Percentiles rank a stretch among this genome's conserved stretches.
These are phyloP conservation scores for Adiantum capillusveneris DNA, from an alignment of 75 land plant species.

Conservation along the genomic window DNA sequence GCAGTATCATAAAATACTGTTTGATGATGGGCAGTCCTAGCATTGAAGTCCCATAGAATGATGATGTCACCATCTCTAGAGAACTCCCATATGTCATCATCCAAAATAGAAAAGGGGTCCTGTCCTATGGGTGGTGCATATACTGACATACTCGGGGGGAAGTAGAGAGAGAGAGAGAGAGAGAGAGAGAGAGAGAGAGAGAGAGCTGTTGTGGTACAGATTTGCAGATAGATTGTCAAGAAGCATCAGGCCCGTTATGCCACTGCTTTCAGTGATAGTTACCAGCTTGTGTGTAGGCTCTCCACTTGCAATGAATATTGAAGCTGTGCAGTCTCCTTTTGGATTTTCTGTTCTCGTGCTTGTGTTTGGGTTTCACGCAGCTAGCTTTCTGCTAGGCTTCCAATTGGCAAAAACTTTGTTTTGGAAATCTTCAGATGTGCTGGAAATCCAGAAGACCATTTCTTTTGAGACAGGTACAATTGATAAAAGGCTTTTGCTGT, in stretches of 20 bases:
- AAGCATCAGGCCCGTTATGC: constrained; percentile 62
- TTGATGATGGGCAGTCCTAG: too few species aligned
- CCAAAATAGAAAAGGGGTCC: too few species aligned
- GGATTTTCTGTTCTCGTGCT: constrained; percentile 56
- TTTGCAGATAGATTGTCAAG: constrained; percentile 50
- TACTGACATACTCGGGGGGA: too few species aligned
- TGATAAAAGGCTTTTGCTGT: too few species aligned
- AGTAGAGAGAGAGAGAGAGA: too few species aligned
- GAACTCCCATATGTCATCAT: too few species aligned
- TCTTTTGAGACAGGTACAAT: constrained; percentile 84
- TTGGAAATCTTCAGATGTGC: constrained; percentile 40
- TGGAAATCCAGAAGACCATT: constrained; percentile 66
- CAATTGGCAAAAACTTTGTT: constrained; percentile 42
- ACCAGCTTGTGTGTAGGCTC: constrained; percentile 90
- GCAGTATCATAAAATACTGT: too few species aligned
- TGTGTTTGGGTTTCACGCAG: constrained; percentile 57
- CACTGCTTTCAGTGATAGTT: constrained; percentile 74
- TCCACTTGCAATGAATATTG: constrained; percentile 74
- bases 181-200: too few species aligned
- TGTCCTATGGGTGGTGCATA: too few species aligned
- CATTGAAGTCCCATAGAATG: too few species aligned
- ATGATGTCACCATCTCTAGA: too few species aligned
- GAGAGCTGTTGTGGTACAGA: constrained; percentile 16
- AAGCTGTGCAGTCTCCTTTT: constrained; percentile 64
- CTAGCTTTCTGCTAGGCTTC: constrained; percentile 68